phyloP scores from a whole-genome alignment of 164 flowering plant genomes.

The Vitis amurensis region DNA sequence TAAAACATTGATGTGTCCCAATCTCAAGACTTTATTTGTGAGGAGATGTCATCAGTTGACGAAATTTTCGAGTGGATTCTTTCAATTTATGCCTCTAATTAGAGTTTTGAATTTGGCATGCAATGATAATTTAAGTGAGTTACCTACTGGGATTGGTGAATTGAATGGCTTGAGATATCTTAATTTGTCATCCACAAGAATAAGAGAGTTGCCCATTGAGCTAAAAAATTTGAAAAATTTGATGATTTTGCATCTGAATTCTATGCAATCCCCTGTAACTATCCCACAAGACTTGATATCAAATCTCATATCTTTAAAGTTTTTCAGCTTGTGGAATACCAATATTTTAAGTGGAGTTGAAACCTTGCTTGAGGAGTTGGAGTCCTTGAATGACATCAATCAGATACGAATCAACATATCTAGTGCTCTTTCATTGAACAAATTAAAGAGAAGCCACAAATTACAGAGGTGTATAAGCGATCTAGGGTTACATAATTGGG shows the following conservation, averaged over 20 bases:
- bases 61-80: too few relatives aligned
- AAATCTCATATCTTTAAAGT: background rate
- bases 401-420: background rate
- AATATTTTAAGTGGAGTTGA: background rate
- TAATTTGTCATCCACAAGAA: background rate
- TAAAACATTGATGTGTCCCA: background rate
- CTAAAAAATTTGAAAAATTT: constrained; percentile 5
- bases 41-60: too few relatives aligned
- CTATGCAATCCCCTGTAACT: rapidly evolving
- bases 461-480: too few relatives aligned
- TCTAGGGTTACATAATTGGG: too few relatives aligned
- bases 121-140: too few relatives aligned
- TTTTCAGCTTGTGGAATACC: background rate
- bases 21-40: too few relatives aligned
- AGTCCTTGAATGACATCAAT: background rate
- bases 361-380: background rate
- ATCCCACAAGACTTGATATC: constrained; percentile 6
- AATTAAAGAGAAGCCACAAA: too few relatives aligned
- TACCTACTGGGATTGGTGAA: too few relatives aligned
- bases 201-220: constrained; percentile 5
- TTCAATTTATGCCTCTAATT: too few relatives aligned
- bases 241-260: background rate
- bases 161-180: constrained; percentile 2
- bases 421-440: too few relatives aligned
- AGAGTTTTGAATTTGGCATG: too few relatives aligned